Conservation (phyloP, 352 stramenopile species). For the Phytopythium chamaehyphon region DNA sequence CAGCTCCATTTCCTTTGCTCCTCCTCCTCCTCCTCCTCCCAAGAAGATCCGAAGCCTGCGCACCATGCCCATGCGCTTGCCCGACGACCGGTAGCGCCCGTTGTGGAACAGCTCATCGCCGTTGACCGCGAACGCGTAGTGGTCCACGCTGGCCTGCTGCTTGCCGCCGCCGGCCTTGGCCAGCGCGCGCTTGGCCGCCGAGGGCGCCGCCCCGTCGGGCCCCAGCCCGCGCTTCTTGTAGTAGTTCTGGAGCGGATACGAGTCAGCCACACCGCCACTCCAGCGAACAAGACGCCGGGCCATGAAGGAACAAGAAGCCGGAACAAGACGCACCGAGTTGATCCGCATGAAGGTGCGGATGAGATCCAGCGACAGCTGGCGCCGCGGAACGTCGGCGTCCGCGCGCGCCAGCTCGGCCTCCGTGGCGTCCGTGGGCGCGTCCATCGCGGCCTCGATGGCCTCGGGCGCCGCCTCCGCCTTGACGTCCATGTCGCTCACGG, state of each 20-base stretch:
- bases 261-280: slow-evolving; percentile 2
- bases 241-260: slow-evolving; percentile 56
- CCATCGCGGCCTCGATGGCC: neutral
- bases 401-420: slow-evolving; percentile 16
- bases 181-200: slow-evolving; percentile 58
- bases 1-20: slow-evolving; percentile 9
- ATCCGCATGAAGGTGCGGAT: slow-evolving; percentile 98
- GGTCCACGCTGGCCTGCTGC: slow-evolving; percentile 19
- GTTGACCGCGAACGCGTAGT: slow-evolving; percentile 50
- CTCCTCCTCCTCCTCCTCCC: neutral
- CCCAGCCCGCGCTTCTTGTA: slow-evolving; percentile 70
- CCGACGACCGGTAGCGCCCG: slow-evolving; percentile 66
- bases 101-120: slow-evolving; percentile 76
- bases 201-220: slow-evolving; percentile 30
- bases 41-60: neutral
- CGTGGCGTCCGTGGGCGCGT: slow-evolving; percentile 11
- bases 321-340: slow-evolving; percentile 72
- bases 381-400: slow-evolving; percentile 33
- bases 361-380: slow-evolving; percentile 89
- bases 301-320: slow-evolving; percentile 3
- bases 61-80: slow-evolving; percentile 74
- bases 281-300: neutral
- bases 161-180: slow-evolving; percentile 25
- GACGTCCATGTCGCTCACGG: neutral
- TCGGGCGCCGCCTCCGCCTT: neutral